phyloP scores from a whole-genome alignment of 306 rosid genomes.

The Mimosa bimucronata region DNA sequence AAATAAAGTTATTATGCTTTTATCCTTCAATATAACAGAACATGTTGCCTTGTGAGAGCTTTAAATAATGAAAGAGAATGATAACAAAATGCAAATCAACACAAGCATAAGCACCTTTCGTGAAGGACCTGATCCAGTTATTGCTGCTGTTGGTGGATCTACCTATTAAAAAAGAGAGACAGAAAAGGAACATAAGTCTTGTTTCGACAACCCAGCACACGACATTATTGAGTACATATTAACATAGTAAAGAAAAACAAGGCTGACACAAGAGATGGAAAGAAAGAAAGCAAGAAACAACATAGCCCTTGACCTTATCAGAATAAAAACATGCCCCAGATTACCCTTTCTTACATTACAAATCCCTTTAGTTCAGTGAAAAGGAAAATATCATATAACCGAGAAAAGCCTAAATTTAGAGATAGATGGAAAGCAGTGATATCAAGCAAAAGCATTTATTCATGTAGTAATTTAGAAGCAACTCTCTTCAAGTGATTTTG shows the following conservation, averaged over 20 bases:
- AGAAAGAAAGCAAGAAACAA: not conserved
- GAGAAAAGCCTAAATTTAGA: conserved; percentile 24
- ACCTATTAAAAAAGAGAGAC: conserved; percentile 50
- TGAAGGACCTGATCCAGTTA: conserved; percentile 83
- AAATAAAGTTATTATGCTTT: not conserved
- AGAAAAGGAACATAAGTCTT: conserved; percentile 19
- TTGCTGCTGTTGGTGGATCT: conserved; percentile 78
- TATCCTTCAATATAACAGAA: not conserved
- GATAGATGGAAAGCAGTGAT: conserved; percentile 17
- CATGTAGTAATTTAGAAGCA: conserved; percentile 18
- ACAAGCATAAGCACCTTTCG: conserved; percentile 69
- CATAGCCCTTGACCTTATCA: not conserved
- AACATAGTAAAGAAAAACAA: conserved; percentile 23
- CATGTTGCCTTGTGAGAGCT: not conserved
- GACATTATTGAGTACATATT: conserved; percentile 4
- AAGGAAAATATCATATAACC: conserved; percentile 16
- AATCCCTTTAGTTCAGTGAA: conserved; percentile 11
- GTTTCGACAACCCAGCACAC: conserved; percentile 33
- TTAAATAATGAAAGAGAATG: conserved; percentile 21
- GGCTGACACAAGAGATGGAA: conserved; percentile 5
- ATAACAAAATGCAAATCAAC: conserved; percentile 36
- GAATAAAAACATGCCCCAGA: not conserved
- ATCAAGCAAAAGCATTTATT: conserved; percentile 29
- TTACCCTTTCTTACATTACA: conserved; percentile 7
- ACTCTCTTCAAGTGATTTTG: conserved; percentile 16